Conservation (phyloP, 768 basidiomycete genomes). For the Kwoniella dejecticola region DNA sequence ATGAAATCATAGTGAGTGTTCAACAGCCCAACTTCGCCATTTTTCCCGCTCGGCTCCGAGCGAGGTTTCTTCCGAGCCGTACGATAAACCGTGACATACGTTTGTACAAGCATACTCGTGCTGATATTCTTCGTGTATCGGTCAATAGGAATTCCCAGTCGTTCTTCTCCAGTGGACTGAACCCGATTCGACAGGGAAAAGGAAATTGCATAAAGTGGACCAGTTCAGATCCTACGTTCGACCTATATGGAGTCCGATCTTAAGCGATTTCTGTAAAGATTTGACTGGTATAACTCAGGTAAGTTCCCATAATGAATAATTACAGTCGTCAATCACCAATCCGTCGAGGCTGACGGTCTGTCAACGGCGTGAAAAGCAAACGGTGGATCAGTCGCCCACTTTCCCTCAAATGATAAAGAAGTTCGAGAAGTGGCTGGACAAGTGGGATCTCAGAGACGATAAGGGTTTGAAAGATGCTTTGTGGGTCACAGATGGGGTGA, state of each 20-base stretch:
- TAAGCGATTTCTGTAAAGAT: slow-evolving; percentile 79
- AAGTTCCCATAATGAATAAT: too few species aligned
- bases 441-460: slow-evolving; percentile 66
- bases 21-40: too few species aligned
- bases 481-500: slow-evolving; percentile 55
- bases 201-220: slow-evolving; percentile 67
- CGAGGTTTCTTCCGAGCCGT: too few species aligned
- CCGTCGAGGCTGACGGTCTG: not conserved
- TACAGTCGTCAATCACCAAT: too few species aligned
- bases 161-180: slow-evolving; percentile 74
- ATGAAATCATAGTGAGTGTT: slow-evolving; percentile 88
- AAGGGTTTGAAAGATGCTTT: slow-evolving; percentile 41
- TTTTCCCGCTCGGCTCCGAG: too few species aligned
- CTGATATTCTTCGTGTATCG: not conserved
- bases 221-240: slow-evolving; percentile 86
- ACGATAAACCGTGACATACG: too few species aligned
- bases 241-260: slow-evolving; percentile 79
- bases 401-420: slow-evolving; percentile 70
- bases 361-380: slow-evolving; percentile 60
- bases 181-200: slow-evolving; percentile 25
- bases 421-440: slow-evolving; percentile 69
- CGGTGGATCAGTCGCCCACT: slow-evolving; percentile 75
- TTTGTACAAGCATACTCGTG: too few species aligned
- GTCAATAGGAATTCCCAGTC: slow-evolving; percentile 83
- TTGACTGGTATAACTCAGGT: slow-evolving; percentile 95